Evolutionary conservation across 768 basidiomycete species (phyloP).

Genomic region (Chalciporus chontae): DNA sequence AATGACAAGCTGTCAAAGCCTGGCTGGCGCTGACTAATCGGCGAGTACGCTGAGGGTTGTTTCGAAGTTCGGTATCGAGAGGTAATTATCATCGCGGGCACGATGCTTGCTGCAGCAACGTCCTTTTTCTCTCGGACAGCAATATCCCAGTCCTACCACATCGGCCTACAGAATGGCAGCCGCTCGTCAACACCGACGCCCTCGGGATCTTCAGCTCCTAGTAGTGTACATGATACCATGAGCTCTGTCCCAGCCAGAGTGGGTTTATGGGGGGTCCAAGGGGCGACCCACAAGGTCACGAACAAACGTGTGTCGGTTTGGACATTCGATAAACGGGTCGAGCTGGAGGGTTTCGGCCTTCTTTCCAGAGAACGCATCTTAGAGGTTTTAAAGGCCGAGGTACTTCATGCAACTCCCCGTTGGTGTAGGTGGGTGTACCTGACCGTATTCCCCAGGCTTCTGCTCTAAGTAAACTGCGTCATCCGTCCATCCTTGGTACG

Average conservation of each 20-base stretch:
- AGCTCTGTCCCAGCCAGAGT: constrained; percentile 53
- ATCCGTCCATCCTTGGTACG: constrained; percentile 88
- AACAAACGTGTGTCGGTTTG: constrained; percentile 90
- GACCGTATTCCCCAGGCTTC: constrained; percentile 54
- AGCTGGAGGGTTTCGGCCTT: constrained; percentile 66
- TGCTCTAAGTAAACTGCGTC: constrained; percentile 79
- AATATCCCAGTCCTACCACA: constrained; percentile 77
- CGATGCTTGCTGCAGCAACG: constrained; percentile 77
- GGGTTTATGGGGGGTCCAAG: constrained; percentile 87
- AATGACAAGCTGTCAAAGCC: neutral
- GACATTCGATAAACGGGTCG: constrained; percentile 83
- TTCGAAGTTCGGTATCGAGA: neutral
- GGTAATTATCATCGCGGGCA: constrained; percentile 15
- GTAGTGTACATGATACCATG: constrained; percentile 33
- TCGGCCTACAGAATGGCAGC: constrained; percentile 41
- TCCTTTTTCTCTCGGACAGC: constrained; percentile 80
- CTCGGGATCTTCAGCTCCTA: constrained; percentile 28
- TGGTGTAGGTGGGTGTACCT: constrained; percentile 2
- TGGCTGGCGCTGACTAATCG: neutral
- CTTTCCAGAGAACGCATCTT: constrained; percentile 68
- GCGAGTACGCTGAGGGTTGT: no score
- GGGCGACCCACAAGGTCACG: constrained; percentile 85
- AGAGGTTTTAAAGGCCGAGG: constrained; percentile 90
- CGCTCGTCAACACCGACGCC: constrained; percentile 37
- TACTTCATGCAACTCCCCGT: constrained; percentile 31